phyloP scores from a whole-genome alignment of 352 stramenopile genomes.

The Phytophthora aleatoria region DNA sequence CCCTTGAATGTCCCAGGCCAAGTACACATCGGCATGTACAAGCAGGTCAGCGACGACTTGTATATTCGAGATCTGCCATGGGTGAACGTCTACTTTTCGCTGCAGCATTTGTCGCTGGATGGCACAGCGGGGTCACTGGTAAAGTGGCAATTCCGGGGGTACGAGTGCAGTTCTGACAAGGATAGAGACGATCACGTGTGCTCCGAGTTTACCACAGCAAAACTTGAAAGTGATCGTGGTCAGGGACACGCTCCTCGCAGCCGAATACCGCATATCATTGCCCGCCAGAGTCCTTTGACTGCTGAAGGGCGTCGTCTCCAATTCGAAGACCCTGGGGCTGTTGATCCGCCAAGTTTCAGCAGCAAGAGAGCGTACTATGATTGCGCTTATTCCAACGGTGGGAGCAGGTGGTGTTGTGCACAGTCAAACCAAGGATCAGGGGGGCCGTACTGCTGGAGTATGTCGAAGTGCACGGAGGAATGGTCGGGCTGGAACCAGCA shows the following conservation, averaged over 20 bases:
- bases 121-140: not conserved
- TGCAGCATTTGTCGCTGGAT: slow-evolving; percentile 13
- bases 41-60: slow-evolving; percentile 13
- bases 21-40: slow-evolving; percentile 42
- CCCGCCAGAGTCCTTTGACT: slow-evolving; percentile 1
- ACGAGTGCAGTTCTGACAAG: slow-evolving; percentile 32
- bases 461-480: slow-evolving; percentile 39
- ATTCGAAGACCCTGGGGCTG: slow-evolving; percentile 32
- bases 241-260: not conserved
- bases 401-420: slow-evolving; percentile 50
- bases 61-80: slow-evolving; percentile 41
- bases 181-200: slow-evolving; percentile 25
- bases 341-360: slow-evolving; percentile 29
- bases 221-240: slow-evolving; percentile 31
- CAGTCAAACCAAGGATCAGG: slow-evolving; percentile 36
- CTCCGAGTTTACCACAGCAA: slow-evolving; percentile 29
- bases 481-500: slow-evolving; percentile 43
- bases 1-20: slow-evolving; percentile 30
- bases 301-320: slow-evolving; percentile 39
- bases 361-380: slow-evolving; percentile 47
- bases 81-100: slow-evolving; percentile 45
- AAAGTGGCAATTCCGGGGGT: slow-evolving; percentile 51
- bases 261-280: slow-evolving; percentile 18
- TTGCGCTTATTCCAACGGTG: slow-evolving; percentile 33
- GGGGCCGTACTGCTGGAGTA: slow-evolving; percentile 45